Evolutionary conservation across 2,329 filamentous ascomycete genomes (phyloP).

Genomic region (Laburnicola sp.): DNA sequence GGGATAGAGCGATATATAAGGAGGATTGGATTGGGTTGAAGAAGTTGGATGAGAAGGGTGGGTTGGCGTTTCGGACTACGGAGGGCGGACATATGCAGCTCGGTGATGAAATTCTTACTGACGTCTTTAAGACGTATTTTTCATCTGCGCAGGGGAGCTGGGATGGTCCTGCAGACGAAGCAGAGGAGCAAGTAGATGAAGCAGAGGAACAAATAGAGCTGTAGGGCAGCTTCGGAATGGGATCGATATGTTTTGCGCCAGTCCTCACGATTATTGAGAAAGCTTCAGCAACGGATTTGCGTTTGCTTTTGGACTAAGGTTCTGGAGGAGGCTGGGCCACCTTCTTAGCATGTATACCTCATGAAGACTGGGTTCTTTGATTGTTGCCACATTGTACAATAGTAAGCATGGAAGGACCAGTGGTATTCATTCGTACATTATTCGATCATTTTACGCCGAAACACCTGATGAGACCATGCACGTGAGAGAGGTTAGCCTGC

Average conservation of each 20-base stretch:
- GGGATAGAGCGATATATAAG: slow-evolving; percentile 72
- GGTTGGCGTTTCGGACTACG: slow-evolving; percentile 71
- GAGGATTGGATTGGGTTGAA: slow-evolving; percentile 94
- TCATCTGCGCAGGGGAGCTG: slow-evolving; percentile 46
- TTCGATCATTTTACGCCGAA: slow-evolving; percentile 4
- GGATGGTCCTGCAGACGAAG: slow-evolving; percentile 10
- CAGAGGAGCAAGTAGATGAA: slow-evolving; percentile 30
- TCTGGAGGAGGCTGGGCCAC: no score
- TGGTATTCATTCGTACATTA: slow-evolving; percentile 7
- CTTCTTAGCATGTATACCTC: no score
- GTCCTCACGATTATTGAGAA: no score
- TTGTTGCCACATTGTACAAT: slow-evolving; percentile 1
- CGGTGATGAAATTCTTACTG: slow-evolving; percentile 64
- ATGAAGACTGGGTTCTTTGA: no score
- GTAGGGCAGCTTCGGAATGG: slow-evolving; percentile 15
- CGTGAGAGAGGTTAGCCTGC: slow-evolving; percentile 17
- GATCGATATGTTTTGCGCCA: not conserved
- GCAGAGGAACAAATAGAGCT: no score
- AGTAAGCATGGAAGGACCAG: not conserved
- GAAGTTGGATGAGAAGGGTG: slow-evolving; percentile 75
- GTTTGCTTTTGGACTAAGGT: no score
- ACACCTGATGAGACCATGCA: slow-evolving; percentile 2
- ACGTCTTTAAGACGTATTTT: slow-evolving; percentile 69
- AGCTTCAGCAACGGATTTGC: no score
- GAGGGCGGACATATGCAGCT: slow-evolving; percentile 85